phyloP scores from a whole-genome alignment of 2,329 filamentous ascomycete species.

The Malbranchea zuffiana region DNA sequence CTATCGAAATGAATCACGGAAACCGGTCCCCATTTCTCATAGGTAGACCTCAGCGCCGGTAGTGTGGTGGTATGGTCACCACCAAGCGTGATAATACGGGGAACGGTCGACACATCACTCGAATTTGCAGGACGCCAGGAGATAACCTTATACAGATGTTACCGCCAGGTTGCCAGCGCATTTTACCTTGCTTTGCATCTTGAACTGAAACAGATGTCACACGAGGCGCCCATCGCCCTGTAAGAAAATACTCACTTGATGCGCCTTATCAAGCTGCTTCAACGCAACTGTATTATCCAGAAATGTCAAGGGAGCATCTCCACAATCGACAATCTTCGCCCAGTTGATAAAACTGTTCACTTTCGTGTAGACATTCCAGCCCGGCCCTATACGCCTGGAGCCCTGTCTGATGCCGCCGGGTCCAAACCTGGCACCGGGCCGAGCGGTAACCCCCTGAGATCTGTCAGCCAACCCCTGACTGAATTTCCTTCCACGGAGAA shows the following conservation, averaged over 20 bases:
- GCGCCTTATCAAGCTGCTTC: constrained; percentile 73
- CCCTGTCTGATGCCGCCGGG: constrained; percentile 77
- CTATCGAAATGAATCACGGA: constrained; percentile 65
- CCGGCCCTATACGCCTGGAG: constrained; percentile 65
- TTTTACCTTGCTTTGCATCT: too few relatives aligned
- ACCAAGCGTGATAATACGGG: constrained; percentile 54
- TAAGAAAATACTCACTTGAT: constrained; percentile 48
- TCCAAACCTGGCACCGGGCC: constrained; percentile 67
- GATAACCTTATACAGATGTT: constrained; percentile 22
- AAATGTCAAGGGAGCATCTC: constrained; percentile 76
- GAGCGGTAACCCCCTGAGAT: constrained; percentile 47
- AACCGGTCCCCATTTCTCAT: constrained; percentile 51
- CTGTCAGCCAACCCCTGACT: constrained; percentile 12
- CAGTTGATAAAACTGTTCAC: constrained; percentile 73
- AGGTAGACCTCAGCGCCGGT: constrained; percentile 56
- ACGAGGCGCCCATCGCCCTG: not conserved
- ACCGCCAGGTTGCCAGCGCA: not conserved
- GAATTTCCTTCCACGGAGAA: constrained; percentile 22
- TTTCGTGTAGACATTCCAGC: constrained; percentile 69
- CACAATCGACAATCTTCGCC: constrained; percentile 74
- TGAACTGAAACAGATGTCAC: constrained; percentile 19
- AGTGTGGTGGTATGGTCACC: constrained; percentile 63
- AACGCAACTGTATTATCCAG: constrained; percentile 76
- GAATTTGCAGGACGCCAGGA: constrained; percentile 19
- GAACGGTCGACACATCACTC: constrained; percentile 21